A percentile compares a stretch with the other conserved stretches of the same genome.
Conservation (phyloP, 192 early-diverging fungal species). For the Umbelopsis sp. region DNA sequence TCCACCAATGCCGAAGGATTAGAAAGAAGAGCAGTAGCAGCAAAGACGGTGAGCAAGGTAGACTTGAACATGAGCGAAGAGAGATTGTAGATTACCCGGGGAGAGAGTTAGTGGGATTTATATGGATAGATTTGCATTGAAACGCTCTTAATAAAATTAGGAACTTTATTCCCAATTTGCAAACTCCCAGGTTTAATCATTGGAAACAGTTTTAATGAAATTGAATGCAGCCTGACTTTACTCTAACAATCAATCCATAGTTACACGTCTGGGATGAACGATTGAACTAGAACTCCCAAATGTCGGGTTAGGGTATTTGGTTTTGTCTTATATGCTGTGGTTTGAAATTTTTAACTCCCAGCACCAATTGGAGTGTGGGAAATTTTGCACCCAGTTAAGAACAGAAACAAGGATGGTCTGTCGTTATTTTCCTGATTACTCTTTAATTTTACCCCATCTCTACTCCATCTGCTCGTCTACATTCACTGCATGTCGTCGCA, state of each 20-base stretch:
- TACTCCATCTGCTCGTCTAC: not conserved
- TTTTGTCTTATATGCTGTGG: not conserved
- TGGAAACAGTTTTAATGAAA: not conserved
- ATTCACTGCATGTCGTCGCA: slow-evolving; percentile 10
- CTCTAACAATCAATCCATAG: slow-evolving; percentile 6
- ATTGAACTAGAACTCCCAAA: not conserved
- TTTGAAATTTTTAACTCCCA: not conserved
- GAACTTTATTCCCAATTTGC: slow-evolving; percentile 12
- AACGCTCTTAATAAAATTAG: slow-evolving; percentile 1
- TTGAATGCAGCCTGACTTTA: not conserved
- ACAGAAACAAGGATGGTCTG: not conserved
- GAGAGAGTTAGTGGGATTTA: not conserved
- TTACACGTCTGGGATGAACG: not conserved
- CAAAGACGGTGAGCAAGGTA: slow-evolving; percentile 7
- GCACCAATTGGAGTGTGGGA: slow-evolving; percentile 16
- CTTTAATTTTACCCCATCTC: not conserved
- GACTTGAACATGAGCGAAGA: not conserved
- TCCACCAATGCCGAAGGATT: not conserved
- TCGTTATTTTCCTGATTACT: not conserved
- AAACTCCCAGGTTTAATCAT: not conserved
- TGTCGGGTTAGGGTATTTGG: not conserved
- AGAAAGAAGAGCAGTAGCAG: not conserved
- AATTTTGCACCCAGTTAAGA: not conserved
- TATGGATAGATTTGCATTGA: not conserved
- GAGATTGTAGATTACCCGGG: not conserved